Evolutionary conservation across 2,329 filamentous ascomycete species (phyloP).

Genomic region (Chaetomium olivaceum): DNA sequence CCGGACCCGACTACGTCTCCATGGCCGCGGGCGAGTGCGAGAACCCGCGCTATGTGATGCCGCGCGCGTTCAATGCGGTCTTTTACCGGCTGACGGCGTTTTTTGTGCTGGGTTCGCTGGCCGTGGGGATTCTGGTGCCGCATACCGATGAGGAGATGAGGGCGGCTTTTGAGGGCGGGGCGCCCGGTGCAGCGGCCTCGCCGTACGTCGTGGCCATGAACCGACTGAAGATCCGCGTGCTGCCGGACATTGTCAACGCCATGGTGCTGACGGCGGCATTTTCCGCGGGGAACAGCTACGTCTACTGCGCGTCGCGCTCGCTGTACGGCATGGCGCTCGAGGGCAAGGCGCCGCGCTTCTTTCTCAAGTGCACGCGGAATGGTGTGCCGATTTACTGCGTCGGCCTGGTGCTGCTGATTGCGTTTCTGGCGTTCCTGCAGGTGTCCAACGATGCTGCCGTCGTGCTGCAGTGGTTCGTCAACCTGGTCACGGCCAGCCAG

Average conservation of each 20-base stretch:
- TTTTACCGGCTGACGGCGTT: slow-evolving; percentile 72
- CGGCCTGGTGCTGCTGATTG: slow-evolving; percentile 37
- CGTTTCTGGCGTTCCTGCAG: slow-evolving; percentile 43
- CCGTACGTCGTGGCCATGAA: slow-evolving; percentile 49
- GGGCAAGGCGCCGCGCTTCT: slow-evolving; percentile 49
- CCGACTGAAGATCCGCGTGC: slow-evolving; percentile 45
- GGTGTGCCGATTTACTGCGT: slow-evolving; percentile 49
- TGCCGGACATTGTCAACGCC: slow-evolving; percentile 64
- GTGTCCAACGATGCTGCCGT: slow-evolving; percentile 41
- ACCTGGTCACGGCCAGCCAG: slow-evolving; percentile 41
- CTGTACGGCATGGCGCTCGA: slow-evolving; percentile 53
- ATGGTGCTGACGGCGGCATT: slow-evolving; percentile 39
- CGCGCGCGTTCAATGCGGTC: slow-evolving; percentile 69
- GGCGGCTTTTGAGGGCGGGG: slow-evolving; percentile 52
- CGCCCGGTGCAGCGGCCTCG: slow-evolving; percentile 52
- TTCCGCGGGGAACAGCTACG: slow-evolving; percentile 50
- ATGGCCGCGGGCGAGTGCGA: slow-evolving; percentile 60
- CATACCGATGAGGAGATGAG: slow-evolving; percentile 57
- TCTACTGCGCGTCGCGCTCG: slow-evolving; percentile 53
- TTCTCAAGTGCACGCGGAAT: slow-evolving; percentile 42
- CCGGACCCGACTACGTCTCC: slow-evolving; percentile 65
- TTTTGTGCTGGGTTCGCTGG: slow-evolving; percentile 67
- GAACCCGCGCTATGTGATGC: slow-evolving; percentile 65
- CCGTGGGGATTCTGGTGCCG: slow-evolving; percentile 61
- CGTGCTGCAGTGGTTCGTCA: slow-evolving; percentile 45